Percentiles rank a stretch among this genome's conserved stretches.
These are phyloP conservation scores for Calonectria pseudoturangicola DNA, from an alignment of 2,329 filamentous ascomycete genomes.

Conservation along the genomic window DNA sequence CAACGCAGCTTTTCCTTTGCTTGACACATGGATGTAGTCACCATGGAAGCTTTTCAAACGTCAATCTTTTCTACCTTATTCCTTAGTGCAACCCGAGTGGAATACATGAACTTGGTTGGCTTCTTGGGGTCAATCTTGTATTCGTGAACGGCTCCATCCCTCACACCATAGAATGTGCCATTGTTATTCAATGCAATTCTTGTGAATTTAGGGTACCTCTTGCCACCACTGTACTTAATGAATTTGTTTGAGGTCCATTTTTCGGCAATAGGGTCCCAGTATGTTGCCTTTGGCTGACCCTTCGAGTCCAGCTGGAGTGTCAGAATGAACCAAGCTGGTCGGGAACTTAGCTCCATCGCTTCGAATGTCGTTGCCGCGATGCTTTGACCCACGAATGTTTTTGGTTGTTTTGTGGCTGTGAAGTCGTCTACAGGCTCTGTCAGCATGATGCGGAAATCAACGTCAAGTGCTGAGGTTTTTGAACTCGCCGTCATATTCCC, in stretches of 20 bases:
- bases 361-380: background rate
- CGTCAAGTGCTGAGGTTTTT: background rate
- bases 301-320: background rate
- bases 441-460: background rate
- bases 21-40: too few species aligned
- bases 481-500: conserved; percentile 1
- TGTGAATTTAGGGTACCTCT: background rate
- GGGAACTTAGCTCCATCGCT: background rate
- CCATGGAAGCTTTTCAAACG: background rate
- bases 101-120: background rate
- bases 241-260: background rate
- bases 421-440: background rate
- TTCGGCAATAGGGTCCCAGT: background rate
- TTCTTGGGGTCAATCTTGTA: background rate
- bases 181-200: background rate
- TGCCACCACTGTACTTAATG: background rate
- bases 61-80: background rate
- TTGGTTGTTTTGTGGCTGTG: background rate
- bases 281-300: background rate
- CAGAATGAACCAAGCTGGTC: background rate
- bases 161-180: background rate
- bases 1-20: too few species aligned
- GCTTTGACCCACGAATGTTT: background rate
- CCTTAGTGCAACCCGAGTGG: background rate
- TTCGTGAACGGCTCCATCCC: background rate